phyloP scores from a whole-genome alignment of 768 basidiomycete species.

The Mycena galericulata region DNA sequence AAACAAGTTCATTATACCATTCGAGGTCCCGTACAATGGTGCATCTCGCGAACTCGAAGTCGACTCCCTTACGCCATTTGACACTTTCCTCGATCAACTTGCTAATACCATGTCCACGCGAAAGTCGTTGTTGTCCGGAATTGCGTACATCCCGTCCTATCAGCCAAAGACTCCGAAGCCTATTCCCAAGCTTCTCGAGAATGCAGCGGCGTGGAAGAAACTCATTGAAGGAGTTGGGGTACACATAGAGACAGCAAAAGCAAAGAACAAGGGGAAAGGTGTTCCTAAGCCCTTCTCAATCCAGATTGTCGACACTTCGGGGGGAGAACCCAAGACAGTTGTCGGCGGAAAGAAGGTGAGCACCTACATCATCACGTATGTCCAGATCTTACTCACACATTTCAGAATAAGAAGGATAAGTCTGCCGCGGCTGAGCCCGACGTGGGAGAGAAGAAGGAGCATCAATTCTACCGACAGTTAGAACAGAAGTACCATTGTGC shows the following conservation, averaged over 20 bases:
- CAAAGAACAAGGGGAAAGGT: conserved; percentile 20
- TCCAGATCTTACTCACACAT: no score
- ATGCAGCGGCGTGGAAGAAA: conserved; percentile 20
- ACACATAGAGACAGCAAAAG: neutral
- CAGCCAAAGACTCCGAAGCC: conserved; percentile 34
- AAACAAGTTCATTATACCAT: neutral
- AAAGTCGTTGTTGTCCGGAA: conserved; percentile 1
- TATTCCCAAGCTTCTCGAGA: conserved; percentile 34
- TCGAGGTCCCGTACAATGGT: neutral
- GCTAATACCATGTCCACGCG: neutral
- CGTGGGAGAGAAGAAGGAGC: neutral
- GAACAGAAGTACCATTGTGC: neutral
- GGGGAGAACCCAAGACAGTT: neutral
- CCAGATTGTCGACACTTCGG: conserved; percentile 16
- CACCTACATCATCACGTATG: no score
- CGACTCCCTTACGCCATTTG: neutral
- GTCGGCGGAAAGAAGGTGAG: no score
- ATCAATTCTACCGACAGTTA: neutral
- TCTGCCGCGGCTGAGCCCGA: neutral
- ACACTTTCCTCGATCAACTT: neutral
- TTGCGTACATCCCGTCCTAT: conserved; percentile 30
- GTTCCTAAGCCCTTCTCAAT: conserved; percentile 21
- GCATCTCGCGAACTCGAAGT: conserved; percentile 1
- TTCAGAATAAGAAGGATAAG: no score
- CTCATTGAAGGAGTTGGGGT: conserved; percentile 18